phyloP scores from a whole-genome alignment of 306 rosid species.

The Rosa rugosa region DNA sequence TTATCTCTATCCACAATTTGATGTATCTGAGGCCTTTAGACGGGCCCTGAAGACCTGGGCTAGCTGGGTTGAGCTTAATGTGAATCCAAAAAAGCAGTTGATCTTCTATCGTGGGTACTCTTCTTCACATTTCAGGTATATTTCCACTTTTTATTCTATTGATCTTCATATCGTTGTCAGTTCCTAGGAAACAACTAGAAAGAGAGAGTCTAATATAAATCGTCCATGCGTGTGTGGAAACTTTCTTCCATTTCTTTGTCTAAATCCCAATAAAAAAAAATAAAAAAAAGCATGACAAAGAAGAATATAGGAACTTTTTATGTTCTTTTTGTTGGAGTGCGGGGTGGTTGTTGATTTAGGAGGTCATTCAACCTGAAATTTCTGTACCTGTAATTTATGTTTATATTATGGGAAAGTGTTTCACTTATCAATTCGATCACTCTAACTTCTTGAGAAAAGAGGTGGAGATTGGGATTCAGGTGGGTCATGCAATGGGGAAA shows the following conservation, averaged over 20 bases:
- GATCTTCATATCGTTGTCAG: constrained; percentile 15
- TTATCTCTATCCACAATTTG: constrained; percentile 70
- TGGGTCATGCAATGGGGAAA: constrained; percentile 93
- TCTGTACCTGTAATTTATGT: not conserved
- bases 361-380: not conserved
- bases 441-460: constrained; percentile 40
- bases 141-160: constrained; percentile 12
- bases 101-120: constrained; percentile 96
- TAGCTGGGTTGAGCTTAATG: constrained; percentile 70
- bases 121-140: constrained; percentile 87
- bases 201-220: not conserved
- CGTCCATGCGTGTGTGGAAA: not conserved
- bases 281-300: not conserved
- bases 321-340: constrained; percentile 6
- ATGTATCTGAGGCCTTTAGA: constrained; percentile 76
- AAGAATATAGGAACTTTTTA: not conserved
- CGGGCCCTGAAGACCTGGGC: constrained; percentile 85
- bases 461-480: constrained; percentile 99
- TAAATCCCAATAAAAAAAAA: not conserved
- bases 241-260: not conserved
- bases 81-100: constrained; percentile 65
- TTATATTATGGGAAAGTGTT: not conserved
- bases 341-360: not conserved
- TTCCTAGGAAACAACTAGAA: constrained; percentile 4
- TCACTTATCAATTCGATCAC: not conserved